Conservation (phyloP, 1,139 yeast genomes). For the Saccharomycopsis hybrid region DNA sequence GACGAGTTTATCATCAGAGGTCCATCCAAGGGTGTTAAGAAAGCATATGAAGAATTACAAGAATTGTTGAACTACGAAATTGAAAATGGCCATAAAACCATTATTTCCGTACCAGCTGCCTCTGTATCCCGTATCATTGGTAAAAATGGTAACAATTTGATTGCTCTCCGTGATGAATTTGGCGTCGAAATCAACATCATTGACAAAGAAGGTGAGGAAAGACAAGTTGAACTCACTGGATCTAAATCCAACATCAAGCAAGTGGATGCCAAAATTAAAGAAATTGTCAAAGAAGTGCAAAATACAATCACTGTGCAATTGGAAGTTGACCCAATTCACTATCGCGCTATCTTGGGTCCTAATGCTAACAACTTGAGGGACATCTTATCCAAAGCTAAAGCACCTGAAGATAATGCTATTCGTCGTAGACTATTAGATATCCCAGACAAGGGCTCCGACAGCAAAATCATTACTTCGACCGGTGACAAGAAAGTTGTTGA, state of each 20-base stretch:
- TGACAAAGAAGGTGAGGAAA: slow-evolving; percentile 35
- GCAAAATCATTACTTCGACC: slow-evolving; percentile 53
- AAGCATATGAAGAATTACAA: slow-evolving; percentile 79
- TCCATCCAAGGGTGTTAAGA: slow-evolving; percentile 82
- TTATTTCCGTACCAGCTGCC: slow-evolving; percentile 57
- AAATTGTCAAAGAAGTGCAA: slow-evolving; percentile 59
- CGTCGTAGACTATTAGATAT: slow-evolving; percentile 54
- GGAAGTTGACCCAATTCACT: slow-evolving; percentile 72
- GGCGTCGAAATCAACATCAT: slow-evolving; percentile 61
- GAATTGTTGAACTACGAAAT: slow-evolving; percentile 83
- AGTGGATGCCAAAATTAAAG: slow-evolving; percentile 59
- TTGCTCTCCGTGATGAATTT: slow-evolving; percentile 72
- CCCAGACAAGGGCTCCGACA: slow-evolving; percentile 67
- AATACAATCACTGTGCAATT: slow-evolving; percentile 58
- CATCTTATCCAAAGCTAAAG: slow-evolving; percentile 77
- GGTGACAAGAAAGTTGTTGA: slow-evolving; percentile 77
- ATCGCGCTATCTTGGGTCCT: slow-evolving; percentile 74
- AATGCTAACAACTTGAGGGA: slow-evolving; percentile 73
- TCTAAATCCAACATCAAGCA: slow-evolving; percentile 72
- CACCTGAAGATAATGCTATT: slow-evolving; percentile 36
- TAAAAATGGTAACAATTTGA: slow-evolving; percentile 77
- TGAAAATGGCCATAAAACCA: slow-evolving; percentile 71
- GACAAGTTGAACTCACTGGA: slow-evolving; percentile 71
- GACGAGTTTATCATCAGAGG: slow-evolving; percentile 82
- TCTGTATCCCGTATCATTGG: slow-evolving; percentile 86